Evolutionary conservation across 441 rosid species (phyloP).

Genomic region (Macaranga tanarius): DNA sequence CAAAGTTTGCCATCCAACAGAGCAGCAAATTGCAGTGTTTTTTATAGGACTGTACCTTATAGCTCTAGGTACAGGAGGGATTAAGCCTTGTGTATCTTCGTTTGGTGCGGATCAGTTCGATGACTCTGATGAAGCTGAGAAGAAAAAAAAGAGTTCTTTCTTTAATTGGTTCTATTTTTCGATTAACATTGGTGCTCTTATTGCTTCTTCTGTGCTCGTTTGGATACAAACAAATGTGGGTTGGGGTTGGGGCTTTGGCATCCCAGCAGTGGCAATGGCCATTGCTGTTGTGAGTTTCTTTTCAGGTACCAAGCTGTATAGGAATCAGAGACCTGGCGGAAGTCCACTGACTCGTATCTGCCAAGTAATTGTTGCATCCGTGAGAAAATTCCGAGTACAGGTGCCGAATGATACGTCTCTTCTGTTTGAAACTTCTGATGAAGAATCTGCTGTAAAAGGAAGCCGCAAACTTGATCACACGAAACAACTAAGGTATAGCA

Average conservation of each 20-base stretch:
- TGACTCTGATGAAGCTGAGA: conserved; percentile 68
- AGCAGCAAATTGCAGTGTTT: conserved; percentile 40
- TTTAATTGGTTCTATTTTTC: conserved; percentile 96
- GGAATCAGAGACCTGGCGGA: conserved; percentile 78
- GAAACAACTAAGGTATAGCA: conserved; percentile 41
- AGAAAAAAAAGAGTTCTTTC: conserved; percentile 72
- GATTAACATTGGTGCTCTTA: conserved; percentile 77
- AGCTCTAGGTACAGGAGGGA: conserved; percentile 88
- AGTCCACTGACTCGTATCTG: conserved; percentile 71
- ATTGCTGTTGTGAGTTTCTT: conserved; percentile 77
- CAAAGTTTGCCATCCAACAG: conserved; percentile 48
- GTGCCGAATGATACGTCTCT: conserved; percentile 49
- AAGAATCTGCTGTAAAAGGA: conserved; percentile 56
- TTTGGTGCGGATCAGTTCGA: conserved; percentile 96
- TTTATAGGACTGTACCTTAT: conserved; percentile 71
- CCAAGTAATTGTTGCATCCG: conserved; percentile 72
- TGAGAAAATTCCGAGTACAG: conserved; percentile 43
- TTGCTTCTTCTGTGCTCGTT: conserved; percentile 80
- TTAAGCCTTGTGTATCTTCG: conserved; percentile 91
- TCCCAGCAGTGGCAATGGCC: conserved; percentile 84
- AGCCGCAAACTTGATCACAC: conserved; percentile 82
- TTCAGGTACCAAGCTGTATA: conserved; percentile 58
- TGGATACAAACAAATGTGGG: conserved; percentile 94
- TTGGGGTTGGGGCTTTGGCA: conserved; percentile 95
- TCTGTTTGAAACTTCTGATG: conserved; percentile 52